Evolutionary conservation across 2,329 filamentous ascomycete genomes (phyloP).

Genomic region (Pestalotiopsis sp.): DNA sequence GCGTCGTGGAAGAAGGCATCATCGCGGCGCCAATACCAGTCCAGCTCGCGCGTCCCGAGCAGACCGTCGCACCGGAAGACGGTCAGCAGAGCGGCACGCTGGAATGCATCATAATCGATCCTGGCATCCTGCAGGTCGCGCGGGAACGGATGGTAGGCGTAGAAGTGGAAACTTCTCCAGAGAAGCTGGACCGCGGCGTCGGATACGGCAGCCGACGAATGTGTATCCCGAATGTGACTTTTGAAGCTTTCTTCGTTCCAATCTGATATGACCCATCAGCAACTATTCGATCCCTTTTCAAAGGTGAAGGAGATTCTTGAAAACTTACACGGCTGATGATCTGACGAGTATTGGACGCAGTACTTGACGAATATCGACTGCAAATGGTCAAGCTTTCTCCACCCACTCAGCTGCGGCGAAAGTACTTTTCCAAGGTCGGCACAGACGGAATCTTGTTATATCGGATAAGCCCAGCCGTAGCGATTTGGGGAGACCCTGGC

Average conservation of each 20-base stretch:
- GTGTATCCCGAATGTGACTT: neutral
- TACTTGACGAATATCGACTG: neutral
- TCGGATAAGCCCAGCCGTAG: neutral
- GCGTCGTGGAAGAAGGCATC: neutral
- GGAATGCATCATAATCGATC: neutral
- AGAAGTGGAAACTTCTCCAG: constrained; percentile 1
- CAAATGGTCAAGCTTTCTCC: neutral
- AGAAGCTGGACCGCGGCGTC: neutral
- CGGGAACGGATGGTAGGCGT: constrained; percentile 5
- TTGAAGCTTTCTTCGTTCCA: constrained; percentile 1
- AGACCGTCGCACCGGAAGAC: neutral
- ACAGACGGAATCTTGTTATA: neutral
- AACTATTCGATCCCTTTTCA: neutral
- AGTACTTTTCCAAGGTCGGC: constrained; percentile 2
- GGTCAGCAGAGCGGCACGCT: neutral
- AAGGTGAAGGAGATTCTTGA: neutral
- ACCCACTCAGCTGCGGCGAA: neutral
- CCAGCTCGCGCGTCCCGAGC: neutral
- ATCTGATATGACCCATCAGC: neutral
- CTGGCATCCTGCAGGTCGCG: neutral
- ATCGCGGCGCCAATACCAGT: constrained; percentile 4
- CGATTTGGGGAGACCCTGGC: neutral
- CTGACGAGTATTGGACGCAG: neutral
- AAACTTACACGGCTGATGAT: neutral
- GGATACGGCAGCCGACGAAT: neutral